Evolutionary conservation across 345 rosid species (phyloP), one percentile per base, ranked within the genome.

Genomic region (Eucalyptus sp.): DNA sequence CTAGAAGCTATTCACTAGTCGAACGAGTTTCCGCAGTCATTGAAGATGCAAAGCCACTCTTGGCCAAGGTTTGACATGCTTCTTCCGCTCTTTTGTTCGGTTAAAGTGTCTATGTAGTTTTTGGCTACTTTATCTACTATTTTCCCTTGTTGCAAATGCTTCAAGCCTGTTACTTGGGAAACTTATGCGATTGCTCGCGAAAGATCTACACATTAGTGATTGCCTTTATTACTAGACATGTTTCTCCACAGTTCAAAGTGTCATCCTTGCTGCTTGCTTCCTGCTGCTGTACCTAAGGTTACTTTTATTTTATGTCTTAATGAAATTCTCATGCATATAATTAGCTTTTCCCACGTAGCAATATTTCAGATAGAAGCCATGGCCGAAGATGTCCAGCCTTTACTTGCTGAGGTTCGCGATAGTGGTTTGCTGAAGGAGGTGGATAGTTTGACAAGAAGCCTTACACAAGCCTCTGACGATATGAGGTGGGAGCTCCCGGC

Each of bases 381-480:
- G 97, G 94, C 99, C 86, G 98, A 95, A 93, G 99, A 97, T 94
- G 93, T 97, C 88, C 97, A 97, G 93, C 99, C 99, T 92, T 94
- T 97, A 92, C 94, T 98, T 60, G 86, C 99, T n/a, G 99, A 96
- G 92, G 91, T 97, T 93, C 96, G 95, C 89, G 94, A 97, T 71
- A 95, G 96, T 43, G 98, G 96, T 91, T 92, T 98, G 92, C 96
- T 98, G 84, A 97, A 96, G 92, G 99, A 98, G 90, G 96, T 97
- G 91, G 97, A 98, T 90, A 87, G 86, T 90, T 95, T 98, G 88
- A 96, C 99, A 62, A 94, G 94, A 93, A 97, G 95, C 94, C 94
- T 98, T 52, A 95, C 97, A 22, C 96, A 94, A 93, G 98, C 96
- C 79, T 96, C 99, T 64, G 96, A 97, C 83, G 99, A 98, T 91